phyloP scores from a whole-genome alignment of 768 basidiomycete species.

The Daedalea quercina region DNA sequence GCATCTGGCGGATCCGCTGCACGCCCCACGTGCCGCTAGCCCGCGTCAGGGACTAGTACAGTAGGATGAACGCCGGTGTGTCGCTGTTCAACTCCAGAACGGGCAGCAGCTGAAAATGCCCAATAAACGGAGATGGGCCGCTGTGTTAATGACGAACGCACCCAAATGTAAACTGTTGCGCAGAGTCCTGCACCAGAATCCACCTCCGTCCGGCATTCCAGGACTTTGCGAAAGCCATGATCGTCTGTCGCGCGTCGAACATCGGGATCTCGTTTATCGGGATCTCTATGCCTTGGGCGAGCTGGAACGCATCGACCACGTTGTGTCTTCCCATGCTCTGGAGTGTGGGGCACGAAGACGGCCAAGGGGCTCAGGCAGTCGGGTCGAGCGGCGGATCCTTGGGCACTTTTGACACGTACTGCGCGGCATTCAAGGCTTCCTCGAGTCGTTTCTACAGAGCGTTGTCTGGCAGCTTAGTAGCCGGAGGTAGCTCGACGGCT shows the following conservation, averaged over 20 bases:
- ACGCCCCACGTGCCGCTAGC: not conserved
- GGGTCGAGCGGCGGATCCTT: not conserved
- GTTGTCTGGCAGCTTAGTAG: conserved; percentile 1
- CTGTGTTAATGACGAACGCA: not conserved
- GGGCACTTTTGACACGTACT: conserved; percentile 1
- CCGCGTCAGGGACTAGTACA: conserved; percentile 5
- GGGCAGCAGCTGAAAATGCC: conserved; percentile 6
- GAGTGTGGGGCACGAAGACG: not conserved
- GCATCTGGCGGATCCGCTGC: conserved; percentile 1
- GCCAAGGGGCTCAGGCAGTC: not conserved
- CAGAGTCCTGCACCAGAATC: conserved; percentile 10
- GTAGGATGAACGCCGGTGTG: conserved; percentile 11
- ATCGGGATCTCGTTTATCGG: conserved; percentile 7
- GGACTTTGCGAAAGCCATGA: conserved; percentile 5
- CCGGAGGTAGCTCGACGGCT: conserved; percentile 8
- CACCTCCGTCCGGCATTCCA: conserved; percentile 6
- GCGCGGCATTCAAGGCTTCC: conserved; percentile 6
- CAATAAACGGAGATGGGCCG: too few species aligned
- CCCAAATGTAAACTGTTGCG: conserved; percentile 7
- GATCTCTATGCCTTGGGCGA: not conserved
- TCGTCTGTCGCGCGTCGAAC: conserved; percentile 10
- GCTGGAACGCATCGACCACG: not conserved
- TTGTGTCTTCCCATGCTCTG: not conserved
- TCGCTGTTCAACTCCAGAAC: conserved; percentile 6
- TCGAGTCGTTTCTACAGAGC: conserved; percentile 10